These are phyloP conservation scores for Taphrina communis DNA, from an alignment of 1,139 yeast species.

Conservation along the genomic window DNA sequence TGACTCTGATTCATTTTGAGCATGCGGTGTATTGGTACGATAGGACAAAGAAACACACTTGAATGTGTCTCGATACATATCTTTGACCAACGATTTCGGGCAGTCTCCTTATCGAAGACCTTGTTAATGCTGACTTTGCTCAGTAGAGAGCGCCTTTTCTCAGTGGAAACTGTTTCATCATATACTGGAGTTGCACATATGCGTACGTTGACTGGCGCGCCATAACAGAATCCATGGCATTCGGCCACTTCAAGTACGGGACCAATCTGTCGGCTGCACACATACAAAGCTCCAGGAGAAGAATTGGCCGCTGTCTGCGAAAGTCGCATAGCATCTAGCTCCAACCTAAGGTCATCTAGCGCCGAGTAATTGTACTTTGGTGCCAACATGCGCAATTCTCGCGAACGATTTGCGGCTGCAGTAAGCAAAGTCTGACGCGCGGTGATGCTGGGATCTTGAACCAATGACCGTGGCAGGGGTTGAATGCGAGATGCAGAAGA, in stretches of 20 bases:
- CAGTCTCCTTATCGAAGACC: background rate
- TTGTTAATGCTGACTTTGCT: slow-evolving; percentile 1
- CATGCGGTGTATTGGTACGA: slow-evolving; percentile 24
- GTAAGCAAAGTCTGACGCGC: slow-evolving; percentile 5
- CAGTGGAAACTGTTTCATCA: background rate
- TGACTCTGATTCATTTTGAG: slow-evolving; percentile 10
- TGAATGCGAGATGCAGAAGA: background rate
- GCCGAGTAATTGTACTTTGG: slow-evolving; percentile 9
- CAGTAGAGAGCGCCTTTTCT: background rate
- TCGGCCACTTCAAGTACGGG: slow-evolving; percentile 9
- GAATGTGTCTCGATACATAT: slow-evolving; percentile 12
- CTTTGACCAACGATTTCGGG: slow-evolving; percentile 17
- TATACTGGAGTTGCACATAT: slow-evolving; percentile 21
- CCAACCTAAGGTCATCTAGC: background rate
- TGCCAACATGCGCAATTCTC: slow-evolving; percentile 6
- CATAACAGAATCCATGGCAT: slow-evolving; percentile 35
- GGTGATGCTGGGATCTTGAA: background rate
- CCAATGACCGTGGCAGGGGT: background rate
- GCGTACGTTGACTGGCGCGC: slow-evolving; percentile 33
- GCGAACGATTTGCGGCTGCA: slow-evolving; percentile 11
- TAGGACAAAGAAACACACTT: background rate
- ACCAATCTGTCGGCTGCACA: slow-evolving; percentile 19
- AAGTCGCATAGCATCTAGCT: background rate
- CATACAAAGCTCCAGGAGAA: slow-evolving; percentile 30
- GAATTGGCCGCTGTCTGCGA: background rate